A percentile compares a stretch with the other conserved stretches of the same genome.
Evolutionary conservation across 768 basidiomycete species (phyloP).

Genomic region (Cyclocybe aegerita): DNA sequence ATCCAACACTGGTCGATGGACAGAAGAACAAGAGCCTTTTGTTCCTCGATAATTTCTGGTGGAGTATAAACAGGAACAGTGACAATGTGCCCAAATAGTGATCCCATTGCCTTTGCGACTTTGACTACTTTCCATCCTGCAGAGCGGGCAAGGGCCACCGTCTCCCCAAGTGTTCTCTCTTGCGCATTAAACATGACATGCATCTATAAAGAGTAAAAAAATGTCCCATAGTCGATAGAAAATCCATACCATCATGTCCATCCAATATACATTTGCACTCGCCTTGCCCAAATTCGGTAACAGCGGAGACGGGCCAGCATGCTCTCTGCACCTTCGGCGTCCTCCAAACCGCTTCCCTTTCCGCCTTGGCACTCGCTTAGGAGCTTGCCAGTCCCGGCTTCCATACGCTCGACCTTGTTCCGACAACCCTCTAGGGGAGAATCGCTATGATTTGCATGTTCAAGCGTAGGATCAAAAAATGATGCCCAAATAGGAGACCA

Average conservation of each 20-base stretch:
- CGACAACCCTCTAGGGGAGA: too few relatives aligned
- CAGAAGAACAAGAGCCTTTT: too few relatives aligned
- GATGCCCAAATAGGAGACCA: too few relatives aligned
- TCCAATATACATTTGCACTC: slow-evolving; percentile 66
- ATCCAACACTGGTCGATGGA: too few relatives aligned
- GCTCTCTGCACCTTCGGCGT: slow-evolving; percentile 50
- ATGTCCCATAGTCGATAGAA: neutral
- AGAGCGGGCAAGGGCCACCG: slow-evolving; percentile 48
- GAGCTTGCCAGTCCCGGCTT: too few relatives aligned
- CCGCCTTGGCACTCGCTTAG: slow-evolving; percentile 55
- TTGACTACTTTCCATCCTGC: slow-evolving; percentile 64
- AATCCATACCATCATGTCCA: slow-evolving; percentile 60
- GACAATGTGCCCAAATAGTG: slow-evolving; percentile 69
- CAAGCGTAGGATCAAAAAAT: too few relatives aligned
- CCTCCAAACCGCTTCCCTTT: slow-evolving; percentile 41
- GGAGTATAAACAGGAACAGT: slow-evolving; percentile 63
- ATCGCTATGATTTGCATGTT: too few relatives aligned
- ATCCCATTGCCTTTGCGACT: slow-evolving; percentile 57
- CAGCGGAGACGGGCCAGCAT: slow-evolving; percentile 61
- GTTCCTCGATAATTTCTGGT: too few relatives aligned
- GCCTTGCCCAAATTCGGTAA: slow-evolving; percentile 75
- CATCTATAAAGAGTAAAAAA: slow-evolving; percentile 45
- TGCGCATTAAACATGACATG: slow-evolving; percentile 66
- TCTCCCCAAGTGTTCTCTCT: slow-evolving; percentile 68
- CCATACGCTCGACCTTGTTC: too few relatives aligned